Evolutionary conservation across 345 rosid species (phyloP).

Genomic region (Euclidium syriacum): DNA sequence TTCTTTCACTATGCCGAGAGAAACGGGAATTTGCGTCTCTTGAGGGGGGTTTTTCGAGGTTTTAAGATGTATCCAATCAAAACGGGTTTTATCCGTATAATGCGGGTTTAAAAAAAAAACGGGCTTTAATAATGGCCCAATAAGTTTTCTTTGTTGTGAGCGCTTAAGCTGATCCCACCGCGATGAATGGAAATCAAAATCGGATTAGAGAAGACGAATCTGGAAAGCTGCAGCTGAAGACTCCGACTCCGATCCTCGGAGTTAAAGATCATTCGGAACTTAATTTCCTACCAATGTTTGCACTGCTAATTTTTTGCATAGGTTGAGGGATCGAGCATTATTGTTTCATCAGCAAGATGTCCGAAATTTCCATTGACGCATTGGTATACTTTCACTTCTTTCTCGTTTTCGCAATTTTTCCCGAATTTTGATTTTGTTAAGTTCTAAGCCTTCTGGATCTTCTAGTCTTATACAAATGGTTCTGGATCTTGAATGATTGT

Average conservation of each 20-base stretch:
- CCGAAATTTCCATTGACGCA: constrained; percentile 21
- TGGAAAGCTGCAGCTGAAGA: constrained; percentile 5
- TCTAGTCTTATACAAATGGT: background rate
- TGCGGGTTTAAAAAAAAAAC: no score
- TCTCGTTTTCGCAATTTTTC: background rate
- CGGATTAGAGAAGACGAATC: constrained; percentile 17
- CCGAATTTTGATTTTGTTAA: background rate
- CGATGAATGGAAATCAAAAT: background rate
- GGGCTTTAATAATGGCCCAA: background rate
- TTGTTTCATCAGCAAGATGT: constrained; percentile 14
- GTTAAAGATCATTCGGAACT: background rate
- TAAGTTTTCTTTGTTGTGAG: no score
- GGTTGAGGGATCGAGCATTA: background rate
- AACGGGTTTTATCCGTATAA: constrained; percentile 3
- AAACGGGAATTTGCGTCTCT: background rate
- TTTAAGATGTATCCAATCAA: background rate
- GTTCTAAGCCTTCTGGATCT: background rate
- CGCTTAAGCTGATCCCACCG: no score
- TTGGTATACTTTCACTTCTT: constrained; percentile 2
- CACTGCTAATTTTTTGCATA: background rate
- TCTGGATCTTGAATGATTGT: background rate
- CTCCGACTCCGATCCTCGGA: background rate
- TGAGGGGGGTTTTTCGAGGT: background rate
- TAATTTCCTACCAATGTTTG: background rate
- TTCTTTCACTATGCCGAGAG: constrained; percentile 7